Base-by-base conservation (phyloP, 768 basidiomycete genomes). In the Pleurotus citrinopileatus region DNA sequence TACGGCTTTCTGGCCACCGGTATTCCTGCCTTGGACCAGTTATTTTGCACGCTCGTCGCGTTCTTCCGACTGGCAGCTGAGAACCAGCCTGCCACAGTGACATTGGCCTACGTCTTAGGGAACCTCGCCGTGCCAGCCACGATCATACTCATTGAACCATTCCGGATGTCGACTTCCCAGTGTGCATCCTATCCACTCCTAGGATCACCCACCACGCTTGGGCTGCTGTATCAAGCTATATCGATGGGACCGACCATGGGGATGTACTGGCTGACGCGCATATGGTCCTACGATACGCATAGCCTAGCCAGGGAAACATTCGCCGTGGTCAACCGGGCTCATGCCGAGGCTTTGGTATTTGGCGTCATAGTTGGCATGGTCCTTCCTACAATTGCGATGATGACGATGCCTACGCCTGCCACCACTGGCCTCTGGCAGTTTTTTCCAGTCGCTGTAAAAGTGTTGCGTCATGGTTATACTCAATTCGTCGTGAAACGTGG, bases 201-300 rank as follows among this genome's bases (percentile, higher is more conserved):
- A n/a, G n/a, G n/a, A n/a, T n/a, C n/a, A n/a, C n/a, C 43, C 43
- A 20, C 43, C 43, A 44, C 19, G 27, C 4, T 29, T 27, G 46
- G 46, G 7, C n/a, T 48, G n/a, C 12, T 48, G 27, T 48, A 48
- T 29, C 46, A 48, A 48, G 46, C 46, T 22, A 27, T 48, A 22
- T 48, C 46, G 4, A 48, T 22, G 13, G 25, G 46, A 3, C 46
- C 27, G 28, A 48, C 46, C 17, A 28, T 48, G 26, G 10, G 46
- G 7, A 9, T 48, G 12, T 48, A 48, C 27, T 48, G 46, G 46
- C 17, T 48, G 25, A 10, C 17, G 3, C 27, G 22, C 27, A 48
- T 48, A 13, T 23, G 23, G 43, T 32, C 28, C n/a, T 13, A 22
- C 46, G 17, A 27, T 15, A 13, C 7, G n/a, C 46, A 7, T 15